Conservation (phyloP, 2,329 filamentous ascomycete genomes). For the Aspergillus eucalypticola region DNA sequence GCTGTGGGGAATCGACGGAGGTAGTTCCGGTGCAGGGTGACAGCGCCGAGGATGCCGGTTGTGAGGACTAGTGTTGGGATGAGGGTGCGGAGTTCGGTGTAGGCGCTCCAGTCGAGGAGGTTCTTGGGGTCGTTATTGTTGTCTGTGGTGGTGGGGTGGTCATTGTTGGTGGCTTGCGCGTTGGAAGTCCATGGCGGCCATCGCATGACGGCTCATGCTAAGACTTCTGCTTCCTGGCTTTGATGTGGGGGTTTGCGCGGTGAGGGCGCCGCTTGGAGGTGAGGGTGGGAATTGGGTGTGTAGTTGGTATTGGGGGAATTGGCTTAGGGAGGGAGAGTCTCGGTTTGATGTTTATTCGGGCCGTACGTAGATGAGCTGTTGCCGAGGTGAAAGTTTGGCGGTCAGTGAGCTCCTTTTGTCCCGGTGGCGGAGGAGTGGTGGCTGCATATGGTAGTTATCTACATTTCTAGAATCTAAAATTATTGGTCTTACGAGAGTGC, state of each 20-base stretch:
- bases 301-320: background rate
- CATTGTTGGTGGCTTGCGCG: conserved; percentile 32
- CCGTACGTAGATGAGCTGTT: conserved; percentile 1
- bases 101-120: conserved; percentile 41
- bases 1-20: conserved; percentile 81
- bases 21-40: conserved; percentile 53
- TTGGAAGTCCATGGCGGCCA: conserved; percentile 52
- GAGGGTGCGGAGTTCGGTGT: conserved; percentile 39
- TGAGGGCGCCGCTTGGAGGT: background rate
- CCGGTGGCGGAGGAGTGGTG: background rate
- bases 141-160: conserved; percentile 39
- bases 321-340: background rate
- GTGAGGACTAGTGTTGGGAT: conserved; percentile 42
- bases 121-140: conserved; percentile 43
- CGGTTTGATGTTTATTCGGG: background rate
- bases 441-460: background rate
- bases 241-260: background rate
- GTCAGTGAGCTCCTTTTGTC: conserved; percentile 1
- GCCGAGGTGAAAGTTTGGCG: conserved; percentile 18
- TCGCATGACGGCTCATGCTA: conserved; percentile 46
- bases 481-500: background rate
- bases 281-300: background rate
- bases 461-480: background rate
- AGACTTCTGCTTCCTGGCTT: conserved; percentile 1
- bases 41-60: conserved; percentile 37